These are phyloP conservation scores for Candida sanyaensis DNA, from an alignment of 1,139 yeast species.

Conservation along the genomic window DNA sequence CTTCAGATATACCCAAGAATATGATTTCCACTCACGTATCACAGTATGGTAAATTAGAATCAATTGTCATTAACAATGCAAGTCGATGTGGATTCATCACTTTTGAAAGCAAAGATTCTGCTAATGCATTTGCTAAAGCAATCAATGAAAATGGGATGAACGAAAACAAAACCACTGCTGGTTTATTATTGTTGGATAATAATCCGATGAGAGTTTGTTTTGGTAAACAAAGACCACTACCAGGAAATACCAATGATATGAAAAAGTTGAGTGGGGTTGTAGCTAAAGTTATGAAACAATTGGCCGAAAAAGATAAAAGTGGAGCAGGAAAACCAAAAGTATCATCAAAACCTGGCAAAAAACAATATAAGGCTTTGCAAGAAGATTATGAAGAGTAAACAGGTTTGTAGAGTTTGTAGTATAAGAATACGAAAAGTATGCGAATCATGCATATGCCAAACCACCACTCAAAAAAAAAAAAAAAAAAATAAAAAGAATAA, in stretches of 20 bases:
- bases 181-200: conserved; percentile 32
- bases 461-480: background rate
- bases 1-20: conserved; percentile 66
- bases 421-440: no score
- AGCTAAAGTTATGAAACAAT: conserved; percentile 56
- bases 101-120: conserved; percentile 50
- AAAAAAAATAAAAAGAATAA: no score
- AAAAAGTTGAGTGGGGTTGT: conserved; percentile 56
- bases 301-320: conserved; percentile 43
- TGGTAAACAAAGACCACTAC: conserved; percentile 60
- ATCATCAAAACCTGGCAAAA: background rate
- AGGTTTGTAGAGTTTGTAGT: no score
- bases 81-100: conserved; percentile 69
- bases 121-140: conserved; percentile 53
- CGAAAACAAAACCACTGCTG: conserved; percentile 31
- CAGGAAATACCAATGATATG: conserved; percentile 48
- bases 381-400: conserved; percentile 7
- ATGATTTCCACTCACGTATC: conserved; percentile 51
- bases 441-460: no score
- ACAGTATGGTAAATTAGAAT: conserved; percentile 46
- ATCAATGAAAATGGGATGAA: conserved; percentile 32
- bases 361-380: conserved; percentile 5
- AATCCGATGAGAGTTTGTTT: conserved; percentile 62
- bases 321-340: conserved; percentile 1
- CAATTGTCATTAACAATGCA: conserved; percentile 55